Evolutionary conservation across 2,329 filamentous ascomycete species (phyloP).

Genomic region (Pestalotiopsis sp.): DNA sequence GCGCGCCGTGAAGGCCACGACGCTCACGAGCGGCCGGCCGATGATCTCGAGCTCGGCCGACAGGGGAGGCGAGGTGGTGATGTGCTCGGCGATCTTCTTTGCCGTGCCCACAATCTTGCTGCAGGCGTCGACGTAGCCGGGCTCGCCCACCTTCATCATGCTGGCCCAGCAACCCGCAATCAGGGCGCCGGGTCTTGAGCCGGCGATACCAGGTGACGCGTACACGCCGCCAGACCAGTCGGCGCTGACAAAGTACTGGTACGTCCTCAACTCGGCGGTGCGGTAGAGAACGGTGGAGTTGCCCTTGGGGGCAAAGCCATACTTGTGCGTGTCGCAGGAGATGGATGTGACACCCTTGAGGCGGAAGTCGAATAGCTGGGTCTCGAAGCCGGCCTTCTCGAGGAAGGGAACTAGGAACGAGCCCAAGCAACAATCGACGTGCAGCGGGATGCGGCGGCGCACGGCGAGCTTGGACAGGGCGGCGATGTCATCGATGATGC

Average conservation of each 20-base stretch:
- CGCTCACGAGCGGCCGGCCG: slow-evolving; percentile 83
- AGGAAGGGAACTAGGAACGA: slow-evolving; percentile 94
- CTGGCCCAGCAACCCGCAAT: slow-evolving; percentile 96
- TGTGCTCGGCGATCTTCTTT: slow-evolving; percentile 76
- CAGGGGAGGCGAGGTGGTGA: slow-evolving; percentile 69
- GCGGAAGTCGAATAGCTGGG: slow-evolving; percentile 88
- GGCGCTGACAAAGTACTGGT: slow-evolving; percentile 95
- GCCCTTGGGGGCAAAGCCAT: slow-evolving; percentile 97
- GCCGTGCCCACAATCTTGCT: slow-evolving; percentile 83
- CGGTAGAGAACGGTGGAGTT: slow-evolving; percentile 94
- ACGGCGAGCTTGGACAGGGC: slow-evolving; percentile 80
- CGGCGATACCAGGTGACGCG: slow-evolving; percentile 87
- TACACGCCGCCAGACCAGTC: slow-evolving; percentile 97
- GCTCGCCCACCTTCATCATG: slow-evolving; percentile 84
- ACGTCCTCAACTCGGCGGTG: slow-evolving; percentile 71
- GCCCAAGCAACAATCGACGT: slow-evolving; percentile 96
- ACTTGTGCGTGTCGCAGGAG: slow-evolving; percentile 97
- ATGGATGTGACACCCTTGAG: slow-evolving; percentile 94
- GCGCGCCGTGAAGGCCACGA: slow-evolving; percentile 83
- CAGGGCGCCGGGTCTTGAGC: slow-evolving; percentile 86
- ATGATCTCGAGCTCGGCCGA: slow-evolving; percentile 74
- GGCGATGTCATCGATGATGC: slow-evolving; percentile 94
- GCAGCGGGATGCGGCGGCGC: slow-evolving; percentile 78
- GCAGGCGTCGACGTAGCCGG: slow-evolving; percentile 85
- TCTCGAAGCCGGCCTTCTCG: slow-evolving; percentile 88